These are phyloP conservation scores for Ilyonectria destructans DNA, from an alignment of 2,329 filamentous ascomycete species.

Conservation along the genomic window DNA sequence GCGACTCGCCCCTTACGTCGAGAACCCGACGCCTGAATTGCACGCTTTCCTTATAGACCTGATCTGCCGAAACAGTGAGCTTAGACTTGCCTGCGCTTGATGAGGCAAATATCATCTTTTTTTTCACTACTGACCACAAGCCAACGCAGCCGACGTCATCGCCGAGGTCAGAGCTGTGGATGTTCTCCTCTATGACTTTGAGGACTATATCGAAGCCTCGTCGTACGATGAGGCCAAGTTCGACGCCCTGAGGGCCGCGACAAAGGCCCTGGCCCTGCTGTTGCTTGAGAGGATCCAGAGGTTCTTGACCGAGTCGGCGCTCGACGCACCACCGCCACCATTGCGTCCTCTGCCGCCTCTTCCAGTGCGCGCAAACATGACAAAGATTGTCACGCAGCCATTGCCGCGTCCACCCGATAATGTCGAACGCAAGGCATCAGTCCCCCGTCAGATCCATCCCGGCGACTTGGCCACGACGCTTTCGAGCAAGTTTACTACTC, in stretches of 20 bases:
- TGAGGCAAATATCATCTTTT: neutral
- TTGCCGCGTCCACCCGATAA: neutral
- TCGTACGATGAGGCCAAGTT: constrained; percentile 57
- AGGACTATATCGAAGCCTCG: constrained; percentile 59
- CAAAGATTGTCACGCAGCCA: constrained; percentile 6
- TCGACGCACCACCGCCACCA: constrained; percentile 3
- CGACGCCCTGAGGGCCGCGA: constrained; percentile 57
- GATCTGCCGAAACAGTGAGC: constrained; percentile 57
- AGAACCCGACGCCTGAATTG: constrained; percentile 29
- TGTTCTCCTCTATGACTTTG: constrained; percentile 62
- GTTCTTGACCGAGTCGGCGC: constrained; percentile 16
- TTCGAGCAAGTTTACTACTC: neutral
- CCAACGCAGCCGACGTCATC: constrained; percentile 15
- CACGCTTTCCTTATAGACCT: constrained; percentile 32
- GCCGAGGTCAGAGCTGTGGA: constrained; percentile 52
- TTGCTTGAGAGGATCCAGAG: constrained; percentile 20
- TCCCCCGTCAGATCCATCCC: neutral
- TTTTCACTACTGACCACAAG: constrained; percentile 2
- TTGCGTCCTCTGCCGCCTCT: constrained; percentile 20
- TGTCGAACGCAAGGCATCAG: neutral
- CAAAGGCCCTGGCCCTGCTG: constrained; percentile 54
- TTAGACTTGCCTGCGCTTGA: neutral
- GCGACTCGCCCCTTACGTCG: constrained; percentile 52
- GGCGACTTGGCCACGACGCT: neutral
- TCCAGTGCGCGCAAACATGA: neutral